Evolutionary conservation across 371 early-diverging fungal species (phyloP).

Genomic region (Smittium mucronatum): DNA sequence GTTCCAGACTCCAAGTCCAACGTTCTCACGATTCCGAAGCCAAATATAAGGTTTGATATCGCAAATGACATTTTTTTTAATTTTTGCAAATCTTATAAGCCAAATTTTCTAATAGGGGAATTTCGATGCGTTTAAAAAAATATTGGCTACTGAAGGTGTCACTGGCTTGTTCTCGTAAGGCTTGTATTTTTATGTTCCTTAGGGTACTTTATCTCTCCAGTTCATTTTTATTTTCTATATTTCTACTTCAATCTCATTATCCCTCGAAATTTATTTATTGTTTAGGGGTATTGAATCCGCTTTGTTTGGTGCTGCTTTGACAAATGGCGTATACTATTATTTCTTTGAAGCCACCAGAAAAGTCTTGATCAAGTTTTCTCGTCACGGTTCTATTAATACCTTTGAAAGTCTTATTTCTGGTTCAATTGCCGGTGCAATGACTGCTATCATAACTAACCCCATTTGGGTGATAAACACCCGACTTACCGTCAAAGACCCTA

Average conservation of each 20-base stretch:
- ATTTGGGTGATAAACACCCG: constrained; percentile 86
- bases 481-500: constrained; percentile 2
- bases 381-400: constrained; percentile 55
- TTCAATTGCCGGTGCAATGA: constrained; percentile 79
- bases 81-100: neutral
- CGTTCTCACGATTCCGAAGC: constrained; percentile 46
- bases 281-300: constrained; percentile 86
- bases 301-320: constrained; percentile 87
- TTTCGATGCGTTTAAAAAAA: constrained; percentile 68
- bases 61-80: constrained; percentile 9
- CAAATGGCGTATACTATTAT: constrained; percentile 91
- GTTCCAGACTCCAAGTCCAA: constrained; percentile 79
- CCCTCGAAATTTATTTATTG: neutral
- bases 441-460: constrained; percentile 83
- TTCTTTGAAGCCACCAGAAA: constrained; percentile 86
- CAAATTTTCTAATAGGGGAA: constrained; percentile 43
- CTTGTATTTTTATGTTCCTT: neutral
- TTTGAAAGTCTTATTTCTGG: constrained; percentile 81
- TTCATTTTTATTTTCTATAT: no score
- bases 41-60: constrained; percentile 42
- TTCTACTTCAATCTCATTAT: no score
- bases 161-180: constrained; percentile 79
- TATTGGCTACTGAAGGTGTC: constrained; percentile 77
- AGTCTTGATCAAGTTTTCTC: constrained; percentile 53
- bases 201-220: neutral